A percentile compares a stretch with the other conserved stretches of the same genome.
Conservation (phyloP, 495 filamentous ascomycete species). For the Beverwykella pulmonaria region DNA sequence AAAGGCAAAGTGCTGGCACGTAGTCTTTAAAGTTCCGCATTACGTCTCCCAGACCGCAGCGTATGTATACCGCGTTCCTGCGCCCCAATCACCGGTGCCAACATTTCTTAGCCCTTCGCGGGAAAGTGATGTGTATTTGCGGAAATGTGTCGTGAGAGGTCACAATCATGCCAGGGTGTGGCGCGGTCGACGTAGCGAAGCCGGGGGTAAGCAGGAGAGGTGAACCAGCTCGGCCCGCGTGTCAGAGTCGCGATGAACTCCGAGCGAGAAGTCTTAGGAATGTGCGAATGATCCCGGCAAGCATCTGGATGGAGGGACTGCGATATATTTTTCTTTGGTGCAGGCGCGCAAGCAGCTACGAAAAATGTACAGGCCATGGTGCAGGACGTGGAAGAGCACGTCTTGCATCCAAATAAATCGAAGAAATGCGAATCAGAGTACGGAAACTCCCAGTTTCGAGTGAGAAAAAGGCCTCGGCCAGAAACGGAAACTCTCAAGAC, state of each 20-base stretch:
- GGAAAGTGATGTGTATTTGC: background rate
- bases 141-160: background rate
- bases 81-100: slow-evolving; percentile 1
- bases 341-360: background rate
- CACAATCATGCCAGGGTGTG: background rate
- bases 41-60: background rate
- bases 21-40: background rate
- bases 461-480: background rate
- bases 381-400: too few relatives aligned
- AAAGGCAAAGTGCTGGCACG: background rate
- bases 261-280: background rate
- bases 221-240: background rate
- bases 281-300: background rate
- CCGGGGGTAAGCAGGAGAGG: slow-evolving; percentile 1
- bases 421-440: background rate
- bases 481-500: background rate
- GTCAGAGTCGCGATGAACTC: background rate
- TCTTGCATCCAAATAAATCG: background rate
- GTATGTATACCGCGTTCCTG: background rate
- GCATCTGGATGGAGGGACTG: background rate
- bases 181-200: background rate
- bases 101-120: background rate
- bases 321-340: background rate
- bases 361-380: too few relatives aligned
- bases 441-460: background rate